These are phyloP conservation scores for Chaetomiaceae sp. DNA, from an alignment of 2,329 filamentous ascomycete species.

Conservation along the genomic window DNA sequence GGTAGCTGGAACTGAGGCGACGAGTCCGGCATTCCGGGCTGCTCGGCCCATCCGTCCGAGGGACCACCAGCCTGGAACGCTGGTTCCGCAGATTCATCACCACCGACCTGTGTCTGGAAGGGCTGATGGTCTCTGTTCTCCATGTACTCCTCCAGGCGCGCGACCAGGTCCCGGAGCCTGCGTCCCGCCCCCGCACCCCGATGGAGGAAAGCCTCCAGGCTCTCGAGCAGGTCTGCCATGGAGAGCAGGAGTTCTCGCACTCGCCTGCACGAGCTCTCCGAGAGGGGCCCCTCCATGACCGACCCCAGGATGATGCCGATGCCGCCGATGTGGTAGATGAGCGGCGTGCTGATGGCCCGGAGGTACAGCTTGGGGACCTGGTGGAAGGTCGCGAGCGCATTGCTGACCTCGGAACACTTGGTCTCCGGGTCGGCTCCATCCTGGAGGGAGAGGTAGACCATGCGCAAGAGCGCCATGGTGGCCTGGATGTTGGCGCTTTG, in stretches of 20 bases:
- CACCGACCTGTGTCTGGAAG: neutral
- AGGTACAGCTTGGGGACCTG: slow-evolving; percentile 9
- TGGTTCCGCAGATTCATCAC: neutral
- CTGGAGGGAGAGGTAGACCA: slow-evolving; percentile 10
- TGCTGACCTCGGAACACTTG: slow-evolving; percentile 9
- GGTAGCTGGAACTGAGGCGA: slow-evolving; percentile 20
- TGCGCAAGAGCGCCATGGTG: slow-evolving; percentile 9
- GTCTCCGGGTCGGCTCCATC: neutral
- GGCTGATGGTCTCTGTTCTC: neutral
- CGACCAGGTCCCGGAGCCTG: slow-evolving; percentile 1
- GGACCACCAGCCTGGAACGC: neutral
- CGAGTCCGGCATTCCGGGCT: slow-evolving; percentile 10
- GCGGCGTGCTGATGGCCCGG: slow-evolving; percentile 9
- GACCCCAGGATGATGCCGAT: slow-evolving; percentile 9
- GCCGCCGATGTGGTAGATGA: slow-evolving; percentile 11
- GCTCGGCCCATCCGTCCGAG: neutral
- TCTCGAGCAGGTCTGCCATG: slow-evolving; percentile 7
- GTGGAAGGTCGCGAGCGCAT: slow-evolving; percentile 5
- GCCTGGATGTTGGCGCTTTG: slow-evolving; percentile 11
- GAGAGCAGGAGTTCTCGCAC: slow-evolving; percentile 4
- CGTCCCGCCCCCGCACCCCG: slow-evolving; percentile 5
- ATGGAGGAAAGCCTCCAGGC: slow-evolving; percentile 7
- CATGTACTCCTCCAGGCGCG: slow-evolving; percentile 10
- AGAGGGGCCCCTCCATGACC: slow-evolving; percentile 4
- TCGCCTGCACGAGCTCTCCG: slow-evolving; percentile 8